Base-by-base conservation (phyloP, 768 basidiomycete genomes). In the Agrocybe praecox region DNA sequence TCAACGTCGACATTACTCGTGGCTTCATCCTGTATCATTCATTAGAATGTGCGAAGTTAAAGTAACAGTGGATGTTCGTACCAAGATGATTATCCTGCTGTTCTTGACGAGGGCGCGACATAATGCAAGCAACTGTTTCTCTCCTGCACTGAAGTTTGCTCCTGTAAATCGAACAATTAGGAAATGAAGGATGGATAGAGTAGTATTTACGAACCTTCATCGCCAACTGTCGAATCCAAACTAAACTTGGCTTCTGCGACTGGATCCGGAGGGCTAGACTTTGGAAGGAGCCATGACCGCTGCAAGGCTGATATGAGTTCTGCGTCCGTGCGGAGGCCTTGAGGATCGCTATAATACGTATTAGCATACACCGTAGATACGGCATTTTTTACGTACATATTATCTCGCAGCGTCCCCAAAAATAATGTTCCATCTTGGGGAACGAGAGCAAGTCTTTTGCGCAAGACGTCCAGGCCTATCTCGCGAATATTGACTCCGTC, bases 51-150 rank as follows among this genome's bases (percentile, higher is more conserved):
- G 26, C 21, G 26, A 2, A 9, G 46, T 21, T 21, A 26, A 45
- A 42, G 8, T 19, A 43, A 24, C n/a, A n/a, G n/a, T n/a, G 34
- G 12, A n/a, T 3, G 15, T n/a, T n/a, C 80, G 29, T 34, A 85
- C 84, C 62, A 85, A 68, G 42, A 84, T 71, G 48, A 88, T 81
- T 49, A 88, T 79, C 24, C 76, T 74, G 65, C 82, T 84, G 46
- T 83, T 79, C 67, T 84, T 84, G 17, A 85, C 82, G 2, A 89
- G 72, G 0, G 85, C 86, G 19, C 87, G 75, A 59, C 82, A 81
- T 2, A 89, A 71, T 3, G 86, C 85, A 8, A 87, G 76, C 44
- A 88, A 73, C 62, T 89, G 86, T 53, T 82, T 82, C 68, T 89
- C 87, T 19, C 87, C 87, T 1, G 82, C 83, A 54, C 82, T 84